Conservation (phyloP, 306 rosid genomes). For the Purshia tridentata region DNA sequence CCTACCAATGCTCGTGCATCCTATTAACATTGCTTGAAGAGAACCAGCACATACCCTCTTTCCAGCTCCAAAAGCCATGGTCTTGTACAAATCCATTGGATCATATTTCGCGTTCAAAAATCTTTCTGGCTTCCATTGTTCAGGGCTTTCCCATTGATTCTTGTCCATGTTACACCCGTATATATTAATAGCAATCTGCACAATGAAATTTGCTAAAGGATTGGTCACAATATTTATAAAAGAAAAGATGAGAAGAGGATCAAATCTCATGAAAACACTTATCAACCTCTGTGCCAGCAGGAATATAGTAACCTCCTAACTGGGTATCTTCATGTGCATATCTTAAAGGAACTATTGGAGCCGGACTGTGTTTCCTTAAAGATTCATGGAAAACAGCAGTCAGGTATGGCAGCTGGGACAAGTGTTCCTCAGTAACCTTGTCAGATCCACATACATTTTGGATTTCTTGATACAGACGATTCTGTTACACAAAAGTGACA, state of each 20-base stretch:
- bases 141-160: slow-evolving; percentile 64
- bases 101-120: slow-evolving; percentile 70
- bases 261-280: neutral
- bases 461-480: slow-evolving; percentile 52
- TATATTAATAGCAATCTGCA: slow-evolving; percentile 82
- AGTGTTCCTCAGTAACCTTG: slow-evolving; percentile 56
- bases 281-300: slow-evolving; percentile 80
- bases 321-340: slow-evolving; percentile 78
- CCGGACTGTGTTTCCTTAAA: slow-evolving; percentile 74
- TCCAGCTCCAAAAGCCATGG: slow-evolving; percentile 97
- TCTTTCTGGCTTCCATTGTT: slow-evolving; percentile 82
- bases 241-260: neutral
- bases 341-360: slow-evolving; percentile 67
- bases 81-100: slow-evolving; percentile 62
- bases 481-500: slow-evolving; percentile 37
- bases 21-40: slow-evolving; percentile 69
- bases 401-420: slow-evolving; percentile 64
- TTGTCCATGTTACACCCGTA: slow-evolving; percentile 91
- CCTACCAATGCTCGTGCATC: slow-evolving; percentile 62
- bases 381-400: slow-evolving; percentile 89
- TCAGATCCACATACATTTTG: slow-evolving; percentile 50
- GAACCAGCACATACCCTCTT: slow-evolving; percentile 90
- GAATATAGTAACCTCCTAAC: slow-evolving; percentile 73
- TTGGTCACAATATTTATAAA: neutral
- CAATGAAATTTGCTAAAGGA: neutral